Percentiles rank a stretch among this genome's conserved stretches.
Evolutionary conservation across 2,329 filamentous ascomycete species (phyloP).

Genomic region (Phialemonium atrogriseum): DNA sequence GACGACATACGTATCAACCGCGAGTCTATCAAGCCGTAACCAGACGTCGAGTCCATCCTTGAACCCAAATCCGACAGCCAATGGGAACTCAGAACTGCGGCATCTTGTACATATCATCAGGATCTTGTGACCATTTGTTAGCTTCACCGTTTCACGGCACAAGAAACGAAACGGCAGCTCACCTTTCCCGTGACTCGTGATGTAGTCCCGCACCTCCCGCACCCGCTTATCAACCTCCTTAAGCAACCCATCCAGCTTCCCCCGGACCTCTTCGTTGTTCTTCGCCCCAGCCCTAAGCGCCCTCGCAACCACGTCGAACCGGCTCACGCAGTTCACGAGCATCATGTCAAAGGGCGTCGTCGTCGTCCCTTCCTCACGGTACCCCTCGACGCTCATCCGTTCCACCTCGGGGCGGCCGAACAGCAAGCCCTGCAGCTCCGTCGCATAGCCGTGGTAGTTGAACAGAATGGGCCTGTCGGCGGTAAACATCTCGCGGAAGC

Average conservation of each 20-base stretch:
- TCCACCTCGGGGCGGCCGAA: slow-evolving; percentile 46
- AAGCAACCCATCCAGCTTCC: slow-evolving; percentile 34
- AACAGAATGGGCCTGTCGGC: slow-evolving; percentile 47
- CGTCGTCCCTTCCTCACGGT: slow-evolving; percentile 57
- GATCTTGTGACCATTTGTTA: slow-evolving; percentile 27
- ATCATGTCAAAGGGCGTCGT: slow-evolving; percentile 66
- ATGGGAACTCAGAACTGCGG: too few species aligned
- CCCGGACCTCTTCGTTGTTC: slow-evolving; percentile 37
- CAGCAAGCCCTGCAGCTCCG: slow-evolving; percentile 51
- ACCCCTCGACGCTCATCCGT: slow-evolving; percentile 48
- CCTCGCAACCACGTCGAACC: slow-evolving; percentile 49
- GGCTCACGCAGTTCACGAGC: slow-evolving; percentile 50
- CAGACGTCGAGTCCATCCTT: too few species aligned
- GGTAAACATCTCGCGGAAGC: slow-evolving; percentile 51
- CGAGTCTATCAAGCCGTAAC: too few species aligned
- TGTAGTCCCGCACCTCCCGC: slow-evolving; percentile 42
- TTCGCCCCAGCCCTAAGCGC: slow-evolving; percentile 41
- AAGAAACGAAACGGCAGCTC: slow-evolving; percentile 11
- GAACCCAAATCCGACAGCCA: too few species aligned
- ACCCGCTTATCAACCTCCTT: slow-evolving; percentile 39
- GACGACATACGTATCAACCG: too few species aligned
- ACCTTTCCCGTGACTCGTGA: slow-evolving; percentile 44
- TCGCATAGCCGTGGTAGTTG: slow-evolving; percentile 60
- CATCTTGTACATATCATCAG: slow-evolving; percentile 41
- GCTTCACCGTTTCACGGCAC: neutral